Base-by-base conservation (phyloP, 1,284 basidiomycete species). In the Phaffia rhodozyma region DNA sequence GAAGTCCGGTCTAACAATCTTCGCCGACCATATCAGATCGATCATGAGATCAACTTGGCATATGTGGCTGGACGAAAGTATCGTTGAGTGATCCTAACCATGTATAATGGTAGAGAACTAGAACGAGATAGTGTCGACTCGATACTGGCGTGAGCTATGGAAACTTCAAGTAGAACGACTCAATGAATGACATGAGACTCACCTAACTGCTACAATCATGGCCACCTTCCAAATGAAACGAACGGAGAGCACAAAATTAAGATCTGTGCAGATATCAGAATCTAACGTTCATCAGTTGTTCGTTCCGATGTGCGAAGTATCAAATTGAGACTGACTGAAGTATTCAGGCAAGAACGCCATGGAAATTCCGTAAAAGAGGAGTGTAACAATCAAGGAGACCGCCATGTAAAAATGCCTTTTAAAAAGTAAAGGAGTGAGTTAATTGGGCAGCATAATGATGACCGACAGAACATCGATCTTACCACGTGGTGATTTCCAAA, bases 351-450 rank as follows among this genome's bases (percentile, higher is more conserved):
- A 76, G 74, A 99, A 91, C 0, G 86, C 84, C 71, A 99, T 97
- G 73, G 90, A 94, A 60, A 90, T 80, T 63, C 89, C 84, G 73
- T 98, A 99, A 67, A 98, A 81, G 66, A 87, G 78, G 23, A 96
- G 81, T 0, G 94, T 97, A 27, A 85, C 86, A 47, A 98, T 78
- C 74, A 97, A 91, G 3, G 90, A 87, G 47, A 97, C 79, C 58
- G 96, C 82, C 96, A 98, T 98, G 76, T 97, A 97, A 7, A 85
- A 73, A 76, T 99, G 96, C 90, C 90, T 92, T n/a, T 63, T n/a
- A 56, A n/a, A 38, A 67, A 60, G 29, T 16, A 47, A 51, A 48
- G 5, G 25, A 56, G 65, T 67, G 53, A 56, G 38, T 21, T 50
- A 9, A 55, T 58, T 63, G 43, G 47, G 29, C 16, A 21, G 51